phyloP scores from a whole-genome alignment of 306 rosid species.

The Rosa multiflora region DNA sequence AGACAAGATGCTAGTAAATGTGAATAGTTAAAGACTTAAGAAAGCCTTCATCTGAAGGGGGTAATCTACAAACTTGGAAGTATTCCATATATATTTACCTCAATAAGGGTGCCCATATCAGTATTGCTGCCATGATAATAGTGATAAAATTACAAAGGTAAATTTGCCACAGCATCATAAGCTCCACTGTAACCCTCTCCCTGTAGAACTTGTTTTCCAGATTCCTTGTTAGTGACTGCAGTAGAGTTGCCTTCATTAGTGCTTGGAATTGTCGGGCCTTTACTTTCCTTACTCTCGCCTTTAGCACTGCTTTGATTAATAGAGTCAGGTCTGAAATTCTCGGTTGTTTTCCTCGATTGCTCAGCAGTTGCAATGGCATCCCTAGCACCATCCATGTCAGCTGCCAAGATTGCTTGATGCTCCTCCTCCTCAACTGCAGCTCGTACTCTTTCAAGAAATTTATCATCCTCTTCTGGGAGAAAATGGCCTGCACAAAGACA shows the following conservation, averaged over 20 bases:
- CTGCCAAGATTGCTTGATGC: constrained; percentile 81
- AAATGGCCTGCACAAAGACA: constrained; percentile 68
- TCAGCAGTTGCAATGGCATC: constrained; percentile 83
- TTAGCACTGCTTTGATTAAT: constrained; percentile 33
- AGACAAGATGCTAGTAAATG: constrained; percentile 4
- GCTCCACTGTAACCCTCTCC: constrained; percentile 46
- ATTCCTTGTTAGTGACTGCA: constrained; percentile 40
- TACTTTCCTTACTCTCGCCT: constrained; percentile 30
- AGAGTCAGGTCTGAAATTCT: constrained; percentile 36
- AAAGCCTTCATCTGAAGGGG: constrained; percentile 1
- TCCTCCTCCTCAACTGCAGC: constrained; percentile 95
- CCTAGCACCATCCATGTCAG: constrained; percentile 75
- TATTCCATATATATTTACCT: constrained; percentile 45
- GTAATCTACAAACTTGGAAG: constrained; percentile 5
- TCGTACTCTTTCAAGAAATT: constrained; percentile 71
- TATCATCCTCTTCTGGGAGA: constrained; percentile 88
- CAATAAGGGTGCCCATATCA: constrained; percentile 89
- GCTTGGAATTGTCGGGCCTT: constrained; percentile 27
- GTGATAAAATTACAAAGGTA: constrained; percentile 91
- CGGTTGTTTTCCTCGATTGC: constrained; percentile 62
- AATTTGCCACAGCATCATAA: constrained; percentile 63
- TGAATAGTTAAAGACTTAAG: not conserved
- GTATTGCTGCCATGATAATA: constrained; percentile 87
- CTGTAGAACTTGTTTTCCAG: constrained; percentile 39
- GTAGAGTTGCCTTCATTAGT: constrained; percentile 33